Evolutionary conservation across 345 rosid species (phyloP), one percentile per base, ranked within the genome.

Genomic region (Gossypium thurberi): DNA sequence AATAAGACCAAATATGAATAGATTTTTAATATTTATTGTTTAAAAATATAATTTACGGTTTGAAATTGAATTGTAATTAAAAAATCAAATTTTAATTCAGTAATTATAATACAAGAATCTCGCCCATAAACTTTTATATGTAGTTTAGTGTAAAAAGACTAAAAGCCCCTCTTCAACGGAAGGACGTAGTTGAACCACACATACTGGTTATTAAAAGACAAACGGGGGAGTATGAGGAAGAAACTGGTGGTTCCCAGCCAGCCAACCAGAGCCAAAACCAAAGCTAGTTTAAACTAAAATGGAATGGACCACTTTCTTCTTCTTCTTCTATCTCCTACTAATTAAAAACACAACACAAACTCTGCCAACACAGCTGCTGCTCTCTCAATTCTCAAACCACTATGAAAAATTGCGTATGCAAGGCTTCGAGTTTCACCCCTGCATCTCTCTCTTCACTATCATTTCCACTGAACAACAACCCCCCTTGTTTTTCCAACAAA

Each of bases 381-480:
- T 23, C 62, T 23, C 62, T 58, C 62, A 58, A 58, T 25, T 26
- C 62, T 10, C 62, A 3, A 53, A n/a, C 25, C 37, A 13, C 63
- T 4, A 78, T 78, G 82, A 79, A 60, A 62, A 14, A 65, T 44
- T 26, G 23, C 23, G 8, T 68, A 12, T 66, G 70, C 65, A 52
- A 66, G 56, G 70, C 78, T 43, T 66, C 60, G 10, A 66, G 43
- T 53, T 61, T 53, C 12, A 70, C 47, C 46, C 23, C 71, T 10
- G 56, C 68, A 58, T 8, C 44, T 44, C 64, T 51, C 17, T 18
- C 26, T 14, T 21, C 62, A 0, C 14, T 37, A 1, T 56, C 60
- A 10, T 4, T 71, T 18, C n/a, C 43, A 2, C 5, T 15, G 33
- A 28, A 28, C 51, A 62, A 4, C 51, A 62, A 23, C 33, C 7